phyloP scores from a whole-genome alignment of 495 filamentous ascomycete genomes.

The Penicillium argentinense region DNA sequence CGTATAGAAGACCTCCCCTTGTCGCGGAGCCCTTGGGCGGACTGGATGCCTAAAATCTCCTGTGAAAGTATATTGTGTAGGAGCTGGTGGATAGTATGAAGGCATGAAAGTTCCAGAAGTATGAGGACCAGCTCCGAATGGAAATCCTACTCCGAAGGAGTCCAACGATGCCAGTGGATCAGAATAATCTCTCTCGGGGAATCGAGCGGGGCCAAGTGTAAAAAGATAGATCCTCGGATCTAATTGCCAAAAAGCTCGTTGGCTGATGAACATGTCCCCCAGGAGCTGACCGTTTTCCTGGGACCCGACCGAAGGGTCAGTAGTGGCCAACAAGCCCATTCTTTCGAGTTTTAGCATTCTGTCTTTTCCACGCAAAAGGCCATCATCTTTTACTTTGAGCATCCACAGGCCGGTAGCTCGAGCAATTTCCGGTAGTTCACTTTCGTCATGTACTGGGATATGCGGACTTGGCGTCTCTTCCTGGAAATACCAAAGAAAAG shows the following conservation, averaged over 20 bases:
- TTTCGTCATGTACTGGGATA: background rate
- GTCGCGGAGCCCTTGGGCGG: conserved; percentile 1
- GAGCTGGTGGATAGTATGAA: conserved; percentile 1
- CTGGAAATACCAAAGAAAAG: conserved; percentile 6
- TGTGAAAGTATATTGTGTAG: conserved; percentile 2
- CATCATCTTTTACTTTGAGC: conserved; percentile 2
- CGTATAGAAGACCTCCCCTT: conserved; percentile 5
- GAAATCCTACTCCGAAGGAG: conserved; percentile 3
- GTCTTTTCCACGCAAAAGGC: conserved; percentile 5
- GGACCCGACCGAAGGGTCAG: conserved; percentile 3
- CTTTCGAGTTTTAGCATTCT: conserved; percentile 5
- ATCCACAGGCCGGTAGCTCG: background rate
- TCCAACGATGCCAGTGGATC: conserved; percentile 3
- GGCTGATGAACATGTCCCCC: conserved; percentile 1
- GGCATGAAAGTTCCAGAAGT: conserved; percentile 1
- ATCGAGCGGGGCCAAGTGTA: background rate
- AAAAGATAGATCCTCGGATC: conserved; percentile 4
- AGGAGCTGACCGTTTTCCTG: background rate
- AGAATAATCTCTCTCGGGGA: background rate
- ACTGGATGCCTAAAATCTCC: background rate
- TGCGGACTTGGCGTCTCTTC: background rate
- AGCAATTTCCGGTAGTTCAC: background rate
- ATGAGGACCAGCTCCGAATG: conserved; percentile 2
- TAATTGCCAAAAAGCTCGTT: conserved; percentile 4
- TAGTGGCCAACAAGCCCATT: conserved; percentile 2